Conservation (phyloP, 371 early-diverging fungal species). For the Choanephora cucurbitarum region DNA sequence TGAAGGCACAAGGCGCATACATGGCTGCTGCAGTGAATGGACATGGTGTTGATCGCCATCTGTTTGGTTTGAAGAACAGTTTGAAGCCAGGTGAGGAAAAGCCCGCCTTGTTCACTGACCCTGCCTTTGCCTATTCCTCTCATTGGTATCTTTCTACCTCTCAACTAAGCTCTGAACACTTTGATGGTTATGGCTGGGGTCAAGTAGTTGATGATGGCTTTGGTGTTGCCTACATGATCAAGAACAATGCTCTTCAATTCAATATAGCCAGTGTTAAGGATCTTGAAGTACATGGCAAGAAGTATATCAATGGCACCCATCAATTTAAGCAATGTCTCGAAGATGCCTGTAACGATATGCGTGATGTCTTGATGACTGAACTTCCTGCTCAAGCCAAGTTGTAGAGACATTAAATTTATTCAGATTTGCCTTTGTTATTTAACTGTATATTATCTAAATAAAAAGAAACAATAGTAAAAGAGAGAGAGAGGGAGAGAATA, state of each 20-base stretch:
- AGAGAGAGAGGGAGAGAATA: too few relatives aligned
- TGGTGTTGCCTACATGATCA: conserved; percentile 94
- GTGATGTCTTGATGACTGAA: conserved; percentile 61
- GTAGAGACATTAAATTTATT: conserved; percentile 20
- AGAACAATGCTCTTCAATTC: conserved; percentile 79
- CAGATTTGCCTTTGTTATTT: not conserved
- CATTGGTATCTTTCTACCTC: conserved; percentile 96
- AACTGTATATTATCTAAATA: not conserved
- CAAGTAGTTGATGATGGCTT: conserved; percentile 96
- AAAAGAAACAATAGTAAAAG: not conserved
- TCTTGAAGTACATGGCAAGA: conserved; percentile 49
- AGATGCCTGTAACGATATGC: conserved; percentile 76
- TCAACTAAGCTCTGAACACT: conserved; percentile 88
- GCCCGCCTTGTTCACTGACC: conserved; percentile 86
- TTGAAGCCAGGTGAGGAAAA: conserved; percentile 71
- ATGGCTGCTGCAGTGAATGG: conserved; percentile 83
- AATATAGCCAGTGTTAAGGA: conserved; percentile 75
- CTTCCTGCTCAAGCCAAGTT: conserved; percentile 50
- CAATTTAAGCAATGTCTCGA: conserved; percentile 61
- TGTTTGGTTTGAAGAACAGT: conserved; percentile 67
- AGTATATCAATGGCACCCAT: conserved; percentile 45
- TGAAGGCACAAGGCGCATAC: conserved; percentile 77
- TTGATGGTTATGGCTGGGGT: conserved; percentile 95
- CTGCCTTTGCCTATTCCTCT: conserved; percentile 75
- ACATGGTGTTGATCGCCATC: conserved; percentile 90